Evolutionary conservation across 2,329 filamentous ascomycete species (phyloP).

Genomic region (Orbilia ellipsospora): DNA sequence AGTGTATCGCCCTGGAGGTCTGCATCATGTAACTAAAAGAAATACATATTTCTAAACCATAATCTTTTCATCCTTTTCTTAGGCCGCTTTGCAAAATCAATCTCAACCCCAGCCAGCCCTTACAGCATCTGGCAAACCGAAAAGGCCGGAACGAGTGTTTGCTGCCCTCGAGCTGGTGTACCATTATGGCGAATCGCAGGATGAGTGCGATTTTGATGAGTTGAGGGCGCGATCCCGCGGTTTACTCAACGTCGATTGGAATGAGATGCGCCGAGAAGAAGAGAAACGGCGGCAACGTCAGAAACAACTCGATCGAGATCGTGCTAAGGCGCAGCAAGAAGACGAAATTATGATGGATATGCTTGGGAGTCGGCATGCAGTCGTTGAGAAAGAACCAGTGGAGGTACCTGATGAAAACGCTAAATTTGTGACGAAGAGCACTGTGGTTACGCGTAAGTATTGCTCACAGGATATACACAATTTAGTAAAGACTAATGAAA

Average conservation of each 20-base stretch:
- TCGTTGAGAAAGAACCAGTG: slow-evolving; percentile 39
- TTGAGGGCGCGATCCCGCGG: slow-evolving; percentile 82
- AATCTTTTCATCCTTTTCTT: slow-evolving; percentile 60
- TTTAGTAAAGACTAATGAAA: not conserved
- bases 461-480: not conserved
- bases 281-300: slow-evolving; percentile 47
- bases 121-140: slow-evolving; percentile 78
- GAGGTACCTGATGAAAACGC: slow-evolving; percentile 62
- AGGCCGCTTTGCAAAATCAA: slow-evolving; percentile 35
- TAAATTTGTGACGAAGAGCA: slow-evolving; percentile 50
- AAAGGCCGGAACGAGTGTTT: slow-evolving; percentile 69
- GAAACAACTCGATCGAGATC: slow-evolving; percentile 41
- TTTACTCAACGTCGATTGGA: slow-evolving; percentile 70
- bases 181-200: slow-evolving; percentile 30
- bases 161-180: slow-evolving; percentile 37
- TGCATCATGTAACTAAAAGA: slow-evolving; percentile 47
- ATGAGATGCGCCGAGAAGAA: slow-evolving; percentile 61
- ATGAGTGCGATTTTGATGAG: slow-evolving; percentile 77
- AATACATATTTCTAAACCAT: slow-evolving; percentile 62
- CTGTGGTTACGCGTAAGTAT: slow-evolving; percentile 25
- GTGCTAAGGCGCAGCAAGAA: slow-evolving; percentile 30
- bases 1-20: slow-evolving; percentile 58
- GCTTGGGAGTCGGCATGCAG: slow-evolving; percentile 39
- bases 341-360: slow-evolving; percentile 51
- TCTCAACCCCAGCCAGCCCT: slow-evolving; percentile 80